Conservation (phyloP, 1,139 yeast genomes). For the Kluyveromyces marxianus region DNA sequence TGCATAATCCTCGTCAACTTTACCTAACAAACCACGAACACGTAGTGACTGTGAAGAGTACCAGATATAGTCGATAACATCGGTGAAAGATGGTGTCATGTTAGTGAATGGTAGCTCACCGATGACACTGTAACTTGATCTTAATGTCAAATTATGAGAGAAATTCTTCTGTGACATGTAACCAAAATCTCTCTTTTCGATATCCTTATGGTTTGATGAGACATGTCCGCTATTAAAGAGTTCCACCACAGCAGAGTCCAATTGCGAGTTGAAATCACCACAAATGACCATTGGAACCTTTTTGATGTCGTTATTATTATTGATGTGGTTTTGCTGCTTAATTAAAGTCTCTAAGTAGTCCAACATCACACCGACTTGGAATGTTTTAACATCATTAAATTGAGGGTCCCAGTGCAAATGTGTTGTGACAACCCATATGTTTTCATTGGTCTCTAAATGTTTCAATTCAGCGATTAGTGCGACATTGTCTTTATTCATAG, state of each 20-base stretch:
- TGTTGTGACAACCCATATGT: constrained; percentile 72
- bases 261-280: constrained; percentile 92
- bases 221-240: constrained; percentile 74
- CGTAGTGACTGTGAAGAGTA: constrained; percentile 71
- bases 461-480: constrained; percentile 78
- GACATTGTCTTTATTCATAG: constrained; percentile 91
- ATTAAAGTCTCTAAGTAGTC: constrained; percentile 72
- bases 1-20: constrained; percentile 71
- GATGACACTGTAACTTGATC: constrained; percentile 75
- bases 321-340: constrained; percentile 31
- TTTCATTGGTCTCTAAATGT: constrained; percentile 64
- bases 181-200: constrained; percentile 86
- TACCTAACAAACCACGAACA: constrained; percentile 81
- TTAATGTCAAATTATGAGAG: constrained; percentile 70
- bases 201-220: constrained; percentile 59
- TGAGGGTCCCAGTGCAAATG: constrained; percentile 99
- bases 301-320: constrained; percentile 44
- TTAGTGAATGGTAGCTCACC: constrained; percentile 94
- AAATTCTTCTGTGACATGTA: constrained; percentile 85
- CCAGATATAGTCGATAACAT: constrained; percentile 94
- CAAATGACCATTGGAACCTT: constrained; percentile 73
- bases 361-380: constrained; percentile 86
- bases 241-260: constrained; percentile 87
- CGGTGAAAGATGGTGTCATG: constrained; percentile 86
- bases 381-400: constrained; percentile 89